These are phyloP conservation scores for Paramarasmius palmivorus DNA, from an alignment of 1,284 basidiomycete genomes.

Conservation along the genomic window DNA sequence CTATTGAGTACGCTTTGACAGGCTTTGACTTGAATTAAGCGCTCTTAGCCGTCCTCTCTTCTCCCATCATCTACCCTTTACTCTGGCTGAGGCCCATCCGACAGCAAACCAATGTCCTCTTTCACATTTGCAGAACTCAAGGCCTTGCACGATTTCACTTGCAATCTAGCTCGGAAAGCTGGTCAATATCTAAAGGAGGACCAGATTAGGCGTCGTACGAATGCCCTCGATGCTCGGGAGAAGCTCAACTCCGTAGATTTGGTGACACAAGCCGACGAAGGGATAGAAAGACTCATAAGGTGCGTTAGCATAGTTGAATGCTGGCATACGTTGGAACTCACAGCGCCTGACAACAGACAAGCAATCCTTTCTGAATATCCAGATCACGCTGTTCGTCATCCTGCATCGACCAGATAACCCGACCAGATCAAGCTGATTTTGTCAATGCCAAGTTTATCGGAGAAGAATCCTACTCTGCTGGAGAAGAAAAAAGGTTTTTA, in stretches of 20 bases:
- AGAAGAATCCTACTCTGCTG: slow-evolving; percentile 26
- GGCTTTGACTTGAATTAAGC: too few species aligned
- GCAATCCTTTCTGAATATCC: slow-evolving; percentile 20
- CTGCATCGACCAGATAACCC: background rate
- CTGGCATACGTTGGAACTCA: too few species aligned
- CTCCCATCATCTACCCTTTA: too few species aligned
- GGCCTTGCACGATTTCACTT: slow-evolving; percentile 20
- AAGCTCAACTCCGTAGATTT: slow-evolving; percentile 27
- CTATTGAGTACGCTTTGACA: too few species aligned
- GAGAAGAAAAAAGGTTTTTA: slow-evolving; percentile 25
- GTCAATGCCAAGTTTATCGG: slow-evolving; percentile 21
- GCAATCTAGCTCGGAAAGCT: slow-evolving; percentile 20
- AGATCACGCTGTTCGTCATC: slow-evolving; percentile 20
- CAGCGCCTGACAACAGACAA: slow-evolving; percentile 13
- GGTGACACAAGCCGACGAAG: slow-evolving; percentile 23
- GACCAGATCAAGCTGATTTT: background rate
- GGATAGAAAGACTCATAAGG: slow-evolving; percentile 25
- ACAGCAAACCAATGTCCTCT: too few species aligned
- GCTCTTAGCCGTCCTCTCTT: too few species aligned
- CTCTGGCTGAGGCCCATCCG: too few species aligned
- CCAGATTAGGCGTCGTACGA: slow-evolving; percentile 20
- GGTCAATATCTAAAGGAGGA: slow-evolving; percentile 22
- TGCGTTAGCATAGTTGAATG: background rate
- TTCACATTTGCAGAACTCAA: slow-evolving; percentile 18
- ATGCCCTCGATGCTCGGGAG: slow-evolving; percentile 18